Evolutionary conservation across 352 stramenopile genomes (phyloP).

Genomic region (Albugo candida): DNA sequence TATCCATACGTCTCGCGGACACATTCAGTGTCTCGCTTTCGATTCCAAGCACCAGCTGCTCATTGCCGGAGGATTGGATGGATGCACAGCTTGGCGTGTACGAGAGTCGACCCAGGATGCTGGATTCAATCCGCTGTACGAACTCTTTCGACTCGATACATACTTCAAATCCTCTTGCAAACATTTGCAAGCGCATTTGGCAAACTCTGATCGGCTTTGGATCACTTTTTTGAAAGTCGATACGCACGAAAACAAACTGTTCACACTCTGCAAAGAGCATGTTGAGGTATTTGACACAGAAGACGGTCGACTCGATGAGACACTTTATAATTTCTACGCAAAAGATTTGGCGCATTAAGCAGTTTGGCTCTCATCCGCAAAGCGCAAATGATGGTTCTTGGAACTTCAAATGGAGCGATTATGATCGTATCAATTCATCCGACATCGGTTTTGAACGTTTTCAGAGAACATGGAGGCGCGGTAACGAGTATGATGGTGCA

Average conservation of each 20-base stretch:
- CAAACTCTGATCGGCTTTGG: not conserved
- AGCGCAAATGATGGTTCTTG: conserved; percentile 42
- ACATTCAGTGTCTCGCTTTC: conserved; percentile 33
- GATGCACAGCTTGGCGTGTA: conserved; percentile 37
- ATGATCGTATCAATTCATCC: conserved; percentile 35
- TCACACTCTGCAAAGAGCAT: conserved; percentile 23
- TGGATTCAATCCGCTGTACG: conserved; percentile 38
- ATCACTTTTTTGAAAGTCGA: not conserved
- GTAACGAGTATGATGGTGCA: conserved; percentile 36
- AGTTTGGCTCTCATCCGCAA: conserved; percentile 44
- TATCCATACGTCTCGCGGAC: conserved; percentile 23
- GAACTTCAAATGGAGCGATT: conserved; percentile 31
- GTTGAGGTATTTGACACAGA: conserved; percentile 31
- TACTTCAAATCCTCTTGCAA: too few relatives aligned
- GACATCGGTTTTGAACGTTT: conserved; percentile 30
- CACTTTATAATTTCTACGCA: conserved; percentile 27
- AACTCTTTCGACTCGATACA: conserved; percentile 21
- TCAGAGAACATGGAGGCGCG: conserved; percentile 43
- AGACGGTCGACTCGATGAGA: conserved; percentile 28
- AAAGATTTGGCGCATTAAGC: conserved; percentile 32
- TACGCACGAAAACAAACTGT: conserved; percentile 9
- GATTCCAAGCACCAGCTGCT: conserved; percentile 28
- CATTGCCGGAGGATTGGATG: conserved; percentile 37
- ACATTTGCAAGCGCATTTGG: too few relatives aligned
- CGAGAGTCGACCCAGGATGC: conserved; percentile 20